Evolutionary conservation across 148 eudicot species (phyloP), one percentile per base, ranked within the genome.

Genomic region (Persicaria maculosa): DNA sequence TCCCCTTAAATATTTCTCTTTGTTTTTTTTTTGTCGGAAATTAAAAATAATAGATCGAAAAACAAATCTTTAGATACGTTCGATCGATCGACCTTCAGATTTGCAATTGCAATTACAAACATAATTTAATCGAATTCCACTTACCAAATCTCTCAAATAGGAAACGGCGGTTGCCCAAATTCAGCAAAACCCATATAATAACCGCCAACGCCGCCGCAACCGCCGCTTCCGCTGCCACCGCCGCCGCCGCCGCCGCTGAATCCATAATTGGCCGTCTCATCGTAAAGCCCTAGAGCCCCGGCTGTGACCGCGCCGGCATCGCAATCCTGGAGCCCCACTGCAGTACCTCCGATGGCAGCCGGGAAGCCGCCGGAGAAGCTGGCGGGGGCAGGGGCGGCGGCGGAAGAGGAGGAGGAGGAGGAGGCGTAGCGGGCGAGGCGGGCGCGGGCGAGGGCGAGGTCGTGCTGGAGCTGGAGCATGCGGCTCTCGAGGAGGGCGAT

Each of bases 391-490:
- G 25, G 5, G 17, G 70, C 19, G 70, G 54, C 59, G 16, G 57
- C 70, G 11, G 25, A 17, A 10, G 14, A 1, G 25, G 55, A 22
- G 47, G 71, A 36, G 9, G 44, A 1, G 69, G 48, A 9, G 25
- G 73, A 8, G 36, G 54, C 50, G 74, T 74, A 89, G 17, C 74
- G 77, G 31, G 97, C 88, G 0, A 92, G 80, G 3, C 90, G 79
- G 2, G 88, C 85, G 7, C 77, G 82, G 3, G 93, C 90, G 0
- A 82, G 58, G 65, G 86, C 84, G 10, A 92, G 84, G 74, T 92
- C 96, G 48, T 82, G 90, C 20, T 90, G 90, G 0, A 92, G 90
- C 72, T 87, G 83, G 4, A 75, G 52, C 89, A 88, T 88, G 69
- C 79, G 79, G 61, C 77, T 76, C 58, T 93, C 93, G 50, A 93